Evolutionary conservation across 805 yeast genomes (phyloP).

Genomic region (Spencermartinsiella europaea): DNA sequence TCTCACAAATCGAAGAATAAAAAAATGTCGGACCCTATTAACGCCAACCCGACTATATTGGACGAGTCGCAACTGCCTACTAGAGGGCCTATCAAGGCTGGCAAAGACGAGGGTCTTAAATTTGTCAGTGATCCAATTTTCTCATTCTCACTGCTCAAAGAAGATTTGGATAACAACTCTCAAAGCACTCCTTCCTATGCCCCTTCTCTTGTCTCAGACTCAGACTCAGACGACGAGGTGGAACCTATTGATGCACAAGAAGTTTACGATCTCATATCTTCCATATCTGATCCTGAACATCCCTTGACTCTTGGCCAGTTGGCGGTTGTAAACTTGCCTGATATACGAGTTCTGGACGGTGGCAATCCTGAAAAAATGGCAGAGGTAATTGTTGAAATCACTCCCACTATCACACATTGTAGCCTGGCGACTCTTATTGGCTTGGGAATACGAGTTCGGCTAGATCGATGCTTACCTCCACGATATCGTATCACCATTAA

Average conservation of each 20-base stretch:
- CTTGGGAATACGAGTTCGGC: constrained; percentile 83
- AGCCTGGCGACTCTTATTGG: constrained; percentile 95
- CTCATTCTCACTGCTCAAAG: constrained; percentile 19
- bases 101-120: constrained; percentile 4
- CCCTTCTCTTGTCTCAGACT: constrained; percentile 16
- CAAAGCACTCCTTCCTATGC: constrained; percentile 1
- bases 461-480: constrained; percentile 83
- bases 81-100: constrained; percentile 22
- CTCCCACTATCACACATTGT: constrained; percentile 98
- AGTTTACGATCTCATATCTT: constrained; percentile 76
- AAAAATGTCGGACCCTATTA: constrained; percentile 72
- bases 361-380: constrained; percentile 53
- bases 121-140: constrained; percentile 13
- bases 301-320: constrained; percentile 92
- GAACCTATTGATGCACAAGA: constrained; percentile 86
- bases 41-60: constrained; percentile 84
- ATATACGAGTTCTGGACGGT: constrained; percentile 65
- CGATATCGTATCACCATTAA: constrained; percentile 74
- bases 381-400: constrained; percentile 73
- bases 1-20: too few species aligned
- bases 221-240: constrained; percentile 25
- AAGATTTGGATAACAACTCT: neutral
- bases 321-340: constrained; percentile 82
- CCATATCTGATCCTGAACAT: constrained; percentile 95
- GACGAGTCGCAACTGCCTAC: constrained; percentile 76